phyloP scores from a whole-genome alignment of 2,329 filamentous ascomycete species.

The Venturia effusa region DNA sequence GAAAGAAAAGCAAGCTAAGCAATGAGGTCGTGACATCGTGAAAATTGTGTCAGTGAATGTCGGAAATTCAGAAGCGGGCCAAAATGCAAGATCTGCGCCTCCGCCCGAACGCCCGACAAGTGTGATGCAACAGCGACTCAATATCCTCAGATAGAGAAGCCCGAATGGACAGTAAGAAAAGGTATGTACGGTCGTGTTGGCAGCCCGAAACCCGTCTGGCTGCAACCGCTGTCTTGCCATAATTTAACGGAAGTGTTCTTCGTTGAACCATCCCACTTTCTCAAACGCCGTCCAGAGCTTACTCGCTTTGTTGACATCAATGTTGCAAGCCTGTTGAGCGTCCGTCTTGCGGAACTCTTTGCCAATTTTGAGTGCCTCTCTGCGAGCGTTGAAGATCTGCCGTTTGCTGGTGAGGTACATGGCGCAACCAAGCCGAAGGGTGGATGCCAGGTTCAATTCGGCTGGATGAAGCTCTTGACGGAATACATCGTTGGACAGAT shows the following conservation, averaged over 20 bases:
- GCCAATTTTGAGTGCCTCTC: constrained; percentile 52
- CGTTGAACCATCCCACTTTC: constrained; percentile 70
- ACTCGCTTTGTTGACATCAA: constrained; percentile 95
- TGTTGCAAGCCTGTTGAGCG: constrained; percentile 93
- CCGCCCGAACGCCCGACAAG: not conserved
- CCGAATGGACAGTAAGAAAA: not conserved
- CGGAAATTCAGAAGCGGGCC: not conserved
- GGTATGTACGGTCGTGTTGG: no score
- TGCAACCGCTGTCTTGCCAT: not conserved
- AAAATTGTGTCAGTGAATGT: not conserved
- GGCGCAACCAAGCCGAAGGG: constrained; percentile 71
- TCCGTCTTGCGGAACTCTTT: constrained; percentile 94
- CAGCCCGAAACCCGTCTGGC: not conserved
- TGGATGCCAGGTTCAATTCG: constrained; percentile 66
- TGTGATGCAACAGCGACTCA: not conserved
- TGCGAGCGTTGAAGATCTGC: constrained; percentile 71
- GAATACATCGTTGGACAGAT: constrained; percentile 63
- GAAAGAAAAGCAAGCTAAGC: not conserved
- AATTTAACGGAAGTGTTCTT: constrained; percentile 31
- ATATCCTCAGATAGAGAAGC: not conserved
- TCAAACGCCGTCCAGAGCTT: constrained; percentile 87
- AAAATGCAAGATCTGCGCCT: not conserved
- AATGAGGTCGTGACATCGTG: not conserved
- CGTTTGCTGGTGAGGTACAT: constrained; percentile 90
- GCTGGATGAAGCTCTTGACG: constrained; percentile 62